Percentiles rank a stretch among this genome's conserved stretches.
These are phyloP conservation scores for Monosporascus sp. DNA, from an alignment of 2,329 filamentous ascomycete species.

Conservation along the genomic window DNA sequence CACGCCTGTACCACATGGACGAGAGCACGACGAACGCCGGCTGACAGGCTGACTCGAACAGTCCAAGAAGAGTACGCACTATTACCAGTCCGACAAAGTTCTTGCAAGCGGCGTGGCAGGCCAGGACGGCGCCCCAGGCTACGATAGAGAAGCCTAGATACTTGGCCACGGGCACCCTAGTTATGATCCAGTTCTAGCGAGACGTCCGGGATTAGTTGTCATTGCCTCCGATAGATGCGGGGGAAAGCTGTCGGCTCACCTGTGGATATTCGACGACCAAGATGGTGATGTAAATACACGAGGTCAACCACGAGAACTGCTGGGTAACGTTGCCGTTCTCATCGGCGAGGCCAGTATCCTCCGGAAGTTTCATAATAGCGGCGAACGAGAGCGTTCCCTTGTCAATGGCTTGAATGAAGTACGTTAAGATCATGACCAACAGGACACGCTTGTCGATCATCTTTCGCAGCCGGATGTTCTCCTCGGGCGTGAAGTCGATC, in stretches of 20 bases:
- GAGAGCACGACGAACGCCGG: constrained; percentile 63
- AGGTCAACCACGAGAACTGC: constrained; percentile 67
- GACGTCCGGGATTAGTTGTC: neutral
- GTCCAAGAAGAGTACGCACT: constrained; percentile 61
- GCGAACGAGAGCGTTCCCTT: constrained; percentile 63
- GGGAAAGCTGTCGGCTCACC: constrained; percentile 12
- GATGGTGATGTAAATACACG: constrained; percentile 69
- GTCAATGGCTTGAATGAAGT: constrained; percentile 67
- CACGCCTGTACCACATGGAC: constrained; percentile 65
- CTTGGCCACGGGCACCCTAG: constrained; percentile 62
- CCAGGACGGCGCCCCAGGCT: constrained; percentile 57
- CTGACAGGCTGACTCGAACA: constrained; percentile 67
- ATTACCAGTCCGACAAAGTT: constrained; percentile 55
- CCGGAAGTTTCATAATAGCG: constrained; percentile 56
- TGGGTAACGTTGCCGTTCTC: constrained; percentile 27
- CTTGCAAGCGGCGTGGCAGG: constrained; percentile 54
- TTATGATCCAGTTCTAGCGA: constrained; percentile 43
- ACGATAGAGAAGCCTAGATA: constrained; percentile 60
- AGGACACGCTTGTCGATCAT: constrained; percentile 65
- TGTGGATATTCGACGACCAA: constrained; percentile 68
- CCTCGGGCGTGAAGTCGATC: constrained; percentile 53
- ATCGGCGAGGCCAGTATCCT: constrained; percentile 44
- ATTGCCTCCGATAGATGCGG: neutral
- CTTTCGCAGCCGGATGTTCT: constrained; percentile 55
- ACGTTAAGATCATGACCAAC: constrained; percentile 65